phyloP scores from a whole-genome alignment of 305 asterid species.

The Fraxinus greggii region DNA sequence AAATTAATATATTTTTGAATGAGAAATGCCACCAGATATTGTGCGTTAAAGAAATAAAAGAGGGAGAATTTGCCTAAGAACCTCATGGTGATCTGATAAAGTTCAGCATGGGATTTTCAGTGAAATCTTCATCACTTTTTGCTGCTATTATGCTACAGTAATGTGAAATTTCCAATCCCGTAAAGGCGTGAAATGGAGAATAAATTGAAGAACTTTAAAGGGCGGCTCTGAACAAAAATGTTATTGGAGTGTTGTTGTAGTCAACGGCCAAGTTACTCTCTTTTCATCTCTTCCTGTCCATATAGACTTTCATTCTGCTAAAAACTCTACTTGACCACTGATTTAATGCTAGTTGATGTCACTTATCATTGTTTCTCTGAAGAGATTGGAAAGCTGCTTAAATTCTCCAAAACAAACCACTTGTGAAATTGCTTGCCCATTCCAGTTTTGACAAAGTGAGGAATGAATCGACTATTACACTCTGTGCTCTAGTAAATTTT shows the following conservation, averaged over 20 bases:
- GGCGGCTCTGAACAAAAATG: background rate
- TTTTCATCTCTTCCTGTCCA: constrained; percentile 8
- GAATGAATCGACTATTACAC: background rate
- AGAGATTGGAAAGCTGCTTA: background rate
- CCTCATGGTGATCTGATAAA: background rate
- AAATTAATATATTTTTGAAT: background rate
- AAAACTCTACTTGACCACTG: constrained; percentile 10
- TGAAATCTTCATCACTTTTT: background rate
- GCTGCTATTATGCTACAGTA: background rate
- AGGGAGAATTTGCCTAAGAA: background rate
- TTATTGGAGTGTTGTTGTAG: background rate
- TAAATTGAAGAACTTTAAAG: background rate
- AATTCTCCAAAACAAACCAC: background rate
- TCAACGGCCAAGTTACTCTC: background rate
- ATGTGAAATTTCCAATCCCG: background rate
- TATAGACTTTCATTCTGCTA: constrained; percentile 1
- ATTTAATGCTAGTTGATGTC: background rate
- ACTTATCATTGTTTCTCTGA: background rate
- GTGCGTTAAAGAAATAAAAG: background rate
- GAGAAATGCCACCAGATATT: constrained; percentile 10
- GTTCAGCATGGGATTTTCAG: background rate
- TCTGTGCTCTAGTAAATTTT: background rate
- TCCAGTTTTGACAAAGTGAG: background rate
- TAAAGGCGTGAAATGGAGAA: constrained; percentile 6
- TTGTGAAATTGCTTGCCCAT: background rate